phyloP scores from a whole-genome alignment of 2,329 filamentous ascomycete genomes.

The Cladosporium sp. region DNA sequence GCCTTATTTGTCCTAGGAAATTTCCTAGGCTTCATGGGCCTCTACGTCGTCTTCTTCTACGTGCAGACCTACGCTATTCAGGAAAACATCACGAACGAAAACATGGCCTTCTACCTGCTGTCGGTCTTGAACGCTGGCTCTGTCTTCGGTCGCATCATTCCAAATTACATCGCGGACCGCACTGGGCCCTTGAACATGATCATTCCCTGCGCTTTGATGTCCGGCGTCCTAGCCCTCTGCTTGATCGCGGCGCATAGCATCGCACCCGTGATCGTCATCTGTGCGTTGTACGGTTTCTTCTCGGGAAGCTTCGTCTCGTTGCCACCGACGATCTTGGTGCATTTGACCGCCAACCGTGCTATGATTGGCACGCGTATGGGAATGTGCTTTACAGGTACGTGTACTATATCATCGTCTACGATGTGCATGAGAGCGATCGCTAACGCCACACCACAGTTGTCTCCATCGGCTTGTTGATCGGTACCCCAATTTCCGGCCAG shows the following conservation, averaged over 20 bases:
- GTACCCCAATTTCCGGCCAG: slow-evolving; percentile 58
- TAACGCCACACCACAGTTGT: background rate
- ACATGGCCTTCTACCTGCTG: slow-evolving; percentile 66
- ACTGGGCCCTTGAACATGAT: slow-evolving; percentile 51
- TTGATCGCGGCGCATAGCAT: slow-evolving; percentile 40
- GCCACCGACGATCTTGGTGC: slow-evolving; percentile 48
- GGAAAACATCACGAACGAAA: slow-evolving; percentile 51
- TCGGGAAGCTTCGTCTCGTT: slow-evolving; percentile 49
- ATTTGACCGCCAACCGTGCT: slow-evolving; percentile 43
- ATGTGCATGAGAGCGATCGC: slow-evolving; percentile 38
- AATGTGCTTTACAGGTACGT: slow-evolving; percentile 50
- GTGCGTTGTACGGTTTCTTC: slow-evolving; percentile 52
- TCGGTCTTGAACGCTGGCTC: slow-evolving; percentile 65
- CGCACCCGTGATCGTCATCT: slow-evolving; percentile 43
- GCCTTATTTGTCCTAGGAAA: slow-evolving; percentile 44
- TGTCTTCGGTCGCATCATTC: slow-evolving; percentile 49
- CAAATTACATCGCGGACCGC: slow-evolving; percentile 47
- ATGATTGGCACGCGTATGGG: slow-evolving; percentile 56
- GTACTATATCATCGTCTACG: slow-evolving; percentile 26
- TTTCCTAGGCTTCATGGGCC: slow-evolving; percentile 49
- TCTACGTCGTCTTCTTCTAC: slow-evolving; percentile 54
- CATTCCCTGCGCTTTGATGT: slow-evolving; percentile 44
- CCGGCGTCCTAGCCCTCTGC: slow-evolving; percentile 44
- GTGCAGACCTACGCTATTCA: slow-evolving; percentile 61
- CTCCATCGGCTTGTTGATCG: slow-evolving; percentile 50